phyloP scores from a whole-genome alignment of 208 protist species.

The Leishmania mexicana region DNA sequence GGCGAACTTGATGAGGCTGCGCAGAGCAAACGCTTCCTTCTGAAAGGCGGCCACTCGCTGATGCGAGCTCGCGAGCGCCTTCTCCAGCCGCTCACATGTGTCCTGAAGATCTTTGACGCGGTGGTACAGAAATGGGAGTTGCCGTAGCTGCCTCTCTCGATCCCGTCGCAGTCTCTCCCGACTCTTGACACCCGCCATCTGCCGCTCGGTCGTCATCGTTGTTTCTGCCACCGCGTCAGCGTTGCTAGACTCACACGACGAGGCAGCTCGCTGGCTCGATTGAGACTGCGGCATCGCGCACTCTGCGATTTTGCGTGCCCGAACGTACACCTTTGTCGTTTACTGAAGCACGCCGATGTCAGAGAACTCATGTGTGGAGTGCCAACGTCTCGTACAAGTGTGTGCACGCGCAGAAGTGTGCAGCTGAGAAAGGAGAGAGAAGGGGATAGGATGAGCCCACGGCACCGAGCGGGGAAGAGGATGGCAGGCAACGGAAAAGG shows the following conservation, averaged over 20 bases:
- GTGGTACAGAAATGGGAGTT: constrained; percentile 39
- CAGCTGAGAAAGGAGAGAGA: not conserved
- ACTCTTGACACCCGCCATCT: not conserved
- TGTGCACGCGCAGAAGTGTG: not conserved
- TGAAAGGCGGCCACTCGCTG: constrained; percentile 34
- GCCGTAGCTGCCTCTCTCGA: constrained; percentile 34
- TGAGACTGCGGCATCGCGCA: not conserved
- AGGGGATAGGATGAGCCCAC: not conserved
- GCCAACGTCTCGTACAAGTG: not conserved
- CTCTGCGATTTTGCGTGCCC: not conserved
- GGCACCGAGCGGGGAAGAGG: not conserved
- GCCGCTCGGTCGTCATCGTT: not conserved
- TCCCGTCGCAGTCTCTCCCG: constrained; percentile 12
- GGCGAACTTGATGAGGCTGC: constrained; percentile 40
- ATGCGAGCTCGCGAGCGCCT: constrained; percentile 37
- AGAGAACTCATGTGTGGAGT: not conserved
- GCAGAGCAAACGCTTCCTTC: constrained; percentile 49
- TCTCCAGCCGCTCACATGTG: constrained; percentile 34
- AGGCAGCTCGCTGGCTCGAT: not conserved
- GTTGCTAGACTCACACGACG: not conserved
- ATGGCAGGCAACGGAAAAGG: not conserved
- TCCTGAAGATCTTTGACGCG: constrained; percentile 31
- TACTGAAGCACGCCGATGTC: not conserved
- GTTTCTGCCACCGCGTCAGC: not conserved
- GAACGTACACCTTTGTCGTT: not conserved